phyloP scores from a whole-genome alignment of 352 stramenopile species.

The Phytophthora ohioensis region DNA sequence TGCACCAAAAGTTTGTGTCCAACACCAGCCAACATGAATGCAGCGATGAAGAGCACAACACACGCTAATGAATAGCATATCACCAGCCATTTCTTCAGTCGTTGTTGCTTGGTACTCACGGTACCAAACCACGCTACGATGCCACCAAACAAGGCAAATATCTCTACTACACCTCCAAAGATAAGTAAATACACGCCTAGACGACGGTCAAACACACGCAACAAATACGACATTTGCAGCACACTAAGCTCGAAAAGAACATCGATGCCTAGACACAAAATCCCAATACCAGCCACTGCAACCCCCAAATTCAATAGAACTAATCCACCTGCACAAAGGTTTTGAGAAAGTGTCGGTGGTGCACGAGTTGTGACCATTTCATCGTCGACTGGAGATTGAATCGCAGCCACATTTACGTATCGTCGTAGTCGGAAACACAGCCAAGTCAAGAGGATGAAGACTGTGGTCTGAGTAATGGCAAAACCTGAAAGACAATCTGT shows the following conservation, averaged over 20 bases:
- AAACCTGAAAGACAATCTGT: constrained; percentile 29
- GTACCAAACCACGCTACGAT: constrained; percentile 35
- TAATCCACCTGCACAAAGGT: constrained; percentile 16
- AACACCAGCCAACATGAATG: constrained; percentile 50
- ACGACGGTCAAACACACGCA: constrained; percentile 63
- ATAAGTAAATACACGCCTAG: constrained; percentile 60
- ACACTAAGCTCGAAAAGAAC: constrained; percentile 74
- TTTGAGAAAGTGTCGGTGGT: constrained; percentile 20
- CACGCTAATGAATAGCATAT: constrained; percentile 43
- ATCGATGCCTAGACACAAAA: constrained; percentile 62
- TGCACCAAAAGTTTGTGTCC: constrained; percentile 47
- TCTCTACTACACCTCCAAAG: constrained; percentile 45
- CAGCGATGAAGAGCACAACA: constrained; percentile 48
- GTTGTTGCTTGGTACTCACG: constrained; percentile 7
- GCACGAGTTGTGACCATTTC: background rate
- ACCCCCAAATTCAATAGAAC: constrained; percentile 30
- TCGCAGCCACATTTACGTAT: constrained; percentile 25
- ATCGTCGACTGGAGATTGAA: constrained; percentile 5
- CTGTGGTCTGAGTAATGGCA: constrained; percentile 21
- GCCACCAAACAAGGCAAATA: constrained; percentile 48
- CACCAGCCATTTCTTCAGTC: constrained; percentile 33
- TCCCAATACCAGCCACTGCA: constrained; percentile 38
- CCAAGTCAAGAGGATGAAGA: constrained; percentile 33
- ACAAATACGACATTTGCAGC: constrained; percentile 65
- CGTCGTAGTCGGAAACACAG: constrained; percentile 38